These are phyloP conservation scores for Vigna reflexopilosa DNA, from an alignment of 306 rosid species.

Conservation along the genomic window DNA sequence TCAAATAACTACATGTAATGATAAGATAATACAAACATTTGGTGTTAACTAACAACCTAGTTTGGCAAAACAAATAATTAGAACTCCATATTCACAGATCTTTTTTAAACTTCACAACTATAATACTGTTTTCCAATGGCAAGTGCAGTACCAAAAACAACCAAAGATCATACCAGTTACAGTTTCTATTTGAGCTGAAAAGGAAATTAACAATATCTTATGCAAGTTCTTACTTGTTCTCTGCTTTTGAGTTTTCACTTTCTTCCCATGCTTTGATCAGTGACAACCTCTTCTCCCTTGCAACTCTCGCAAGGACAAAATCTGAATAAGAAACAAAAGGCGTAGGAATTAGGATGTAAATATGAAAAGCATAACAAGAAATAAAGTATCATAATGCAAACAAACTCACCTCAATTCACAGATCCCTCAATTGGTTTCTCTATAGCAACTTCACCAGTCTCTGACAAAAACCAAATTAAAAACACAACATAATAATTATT, in stretches of 20 bases:
- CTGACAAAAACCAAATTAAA: constrained; percentile 48
- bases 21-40: constrained; percentile 14
- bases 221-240: constrained; percentile 53
- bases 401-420: constrained; percentile 63
- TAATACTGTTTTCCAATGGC: background rate
- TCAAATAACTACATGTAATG: background rate
- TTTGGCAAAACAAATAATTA: background rate
- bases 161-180: no score
- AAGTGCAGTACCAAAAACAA: background rate
- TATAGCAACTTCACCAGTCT: constrained; percentile 54
- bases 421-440: constrained; percentile 69
- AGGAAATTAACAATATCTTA: background rate
- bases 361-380: constrained; percentile 15
- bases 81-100: background rate
- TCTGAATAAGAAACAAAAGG: constrained; percentile 50
- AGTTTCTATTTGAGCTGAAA: background rate
- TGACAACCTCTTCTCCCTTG: no score
- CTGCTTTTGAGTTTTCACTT: constrained; percentile 20
- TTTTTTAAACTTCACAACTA: background rate
- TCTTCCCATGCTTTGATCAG: no score
- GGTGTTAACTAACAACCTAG: background rate
- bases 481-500: constrained; percentile 19
- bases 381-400: background rate
- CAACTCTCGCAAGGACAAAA: constrained; percentile 46
- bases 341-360: background rate